Percentiles rank a stretch among this genome's conserved stretches.
Conservation (phyloP, 2,329 filamentous ascomycete genomes). For the Pseudogymnoascus sp. region DNA sequence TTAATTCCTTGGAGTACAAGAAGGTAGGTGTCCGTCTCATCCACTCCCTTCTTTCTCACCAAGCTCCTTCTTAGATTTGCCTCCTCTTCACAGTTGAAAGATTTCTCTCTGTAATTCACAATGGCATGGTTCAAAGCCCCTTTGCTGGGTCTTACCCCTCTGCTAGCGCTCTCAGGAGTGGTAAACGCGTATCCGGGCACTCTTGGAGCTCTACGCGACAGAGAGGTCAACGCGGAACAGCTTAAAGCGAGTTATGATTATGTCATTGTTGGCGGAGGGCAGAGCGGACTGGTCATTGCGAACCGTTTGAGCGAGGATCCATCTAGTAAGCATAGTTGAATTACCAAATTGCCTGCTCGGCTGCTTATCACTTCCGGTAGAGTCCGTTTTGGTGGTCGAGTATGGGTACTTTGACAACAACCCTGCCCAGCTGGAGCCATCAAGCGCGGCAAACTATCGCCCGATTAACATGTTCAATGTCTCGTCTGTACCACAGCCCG, state of each 20-base stretch:
- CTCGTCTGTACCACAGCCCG: constrained; percentile 11
- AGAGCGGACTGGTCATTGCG: constrained; percentile 36
- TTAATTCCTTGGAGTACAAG: neutral
- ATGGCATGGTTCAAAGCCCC: constrained; percentile 4
- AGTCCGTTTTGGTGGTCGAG: constrained; percentile 4
- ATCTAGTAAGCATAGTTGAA: neutral
- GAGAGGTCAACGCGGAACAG: neutral
- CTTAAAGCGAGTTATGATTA: constrained; percentile 24
- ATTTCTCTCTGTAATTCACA: neutral
- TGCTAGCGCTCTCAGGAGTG: neutral
- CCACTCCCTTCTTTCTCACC: neutral
- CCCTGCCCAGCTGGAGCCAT: neutral
- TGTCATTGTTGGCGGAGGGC: constrained; percentile 37
- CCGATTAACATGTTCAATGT: constrained; percentile 3
- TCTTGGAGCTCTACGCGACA: neutral
- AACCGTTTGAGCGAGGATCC: constrained; percentile 33
- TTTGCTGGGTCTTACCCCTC: neutral
- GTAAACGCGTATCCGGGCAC: neutral
- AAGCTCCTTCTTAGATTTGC: neutral
- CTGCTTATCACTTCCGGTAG: neutral
- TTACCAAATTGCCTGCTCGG: neutral
- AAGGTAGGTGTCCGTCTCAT: neutral
- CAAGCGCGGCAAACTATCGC: neutral
- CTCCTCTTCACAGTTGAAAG: neutral
- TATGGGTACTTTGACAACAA: constrained; percentile 4